Percentiles rank a stretch among this genome's conserved stretches.
Conservation (phyloP, 1,284 basidiomycete genomes). For the Laetiporus sulphureus region DNA sequence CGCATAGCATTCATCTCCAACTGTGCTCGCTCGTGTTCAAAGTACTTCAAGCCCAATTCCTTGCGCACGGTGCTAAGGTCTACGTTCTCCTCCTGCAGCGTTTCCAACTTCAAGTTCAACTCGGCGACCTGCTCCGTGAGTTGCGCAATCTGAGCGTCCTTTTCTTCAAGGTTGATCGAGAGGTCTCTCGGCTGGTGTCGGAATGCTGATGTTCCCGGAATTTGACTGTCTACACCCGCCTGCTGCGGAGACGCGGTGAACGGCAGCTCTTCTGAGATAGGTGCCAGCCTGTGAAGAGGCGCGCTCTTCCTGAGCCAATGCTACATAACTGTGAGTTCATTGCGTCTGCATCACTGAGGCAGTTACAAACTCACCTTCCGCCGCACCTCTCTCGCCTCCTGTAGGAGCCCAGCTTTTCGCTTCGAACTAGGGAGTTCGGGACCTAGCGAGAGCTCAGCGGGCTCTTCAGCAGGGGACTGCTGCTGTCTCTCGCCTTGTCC, state of each 20-base stretch:
- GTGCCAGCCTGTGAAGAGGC: not conserved
- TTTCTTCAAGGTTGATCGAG: conserved; percentile 13
- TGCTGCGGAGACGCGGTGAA: conserved; percentile 19
- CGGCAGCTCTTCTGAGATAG: conserved; percentile 7
- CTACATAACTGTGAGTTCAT: not conserved
- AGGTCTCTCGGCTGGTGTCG: conserved; percentile 12
- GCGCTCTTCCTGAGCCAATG: not conserved
- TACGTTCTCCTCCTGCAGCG: no score
- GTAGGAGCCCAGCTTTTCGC: conserved; percentile 1
- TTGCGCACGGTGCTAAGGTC: no score
- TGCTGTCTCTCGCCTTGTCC: no score
- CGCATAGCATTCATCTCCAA: no score
- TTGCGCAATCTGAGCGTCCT: conserved; percentile 10
- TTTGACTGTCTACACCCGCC: conserved; percentile 20
- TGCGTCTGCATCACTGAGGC: not conserved
- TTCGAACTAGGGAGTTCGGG: conserved; percentile 8
- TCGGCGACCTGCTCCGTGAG: conserved; percentile 10
- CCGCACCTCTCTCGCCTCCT: conserved; percentile 2
- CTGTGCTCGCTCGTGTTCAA: no score
- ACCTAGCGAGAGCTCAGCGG: conserved; percentile 11
- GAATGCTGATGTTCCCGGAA: conserved; percentile 15
- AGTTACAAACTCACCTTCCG: conserved; percentile 10
- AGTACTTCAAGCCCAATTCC: no score
- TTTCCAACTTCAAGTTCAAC: conserved; percentile 11
- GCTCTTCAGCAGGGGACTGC: no score